Conservation (phyloP, 179 eudicot genomes). For the Dionaea muscipula region DNA sequence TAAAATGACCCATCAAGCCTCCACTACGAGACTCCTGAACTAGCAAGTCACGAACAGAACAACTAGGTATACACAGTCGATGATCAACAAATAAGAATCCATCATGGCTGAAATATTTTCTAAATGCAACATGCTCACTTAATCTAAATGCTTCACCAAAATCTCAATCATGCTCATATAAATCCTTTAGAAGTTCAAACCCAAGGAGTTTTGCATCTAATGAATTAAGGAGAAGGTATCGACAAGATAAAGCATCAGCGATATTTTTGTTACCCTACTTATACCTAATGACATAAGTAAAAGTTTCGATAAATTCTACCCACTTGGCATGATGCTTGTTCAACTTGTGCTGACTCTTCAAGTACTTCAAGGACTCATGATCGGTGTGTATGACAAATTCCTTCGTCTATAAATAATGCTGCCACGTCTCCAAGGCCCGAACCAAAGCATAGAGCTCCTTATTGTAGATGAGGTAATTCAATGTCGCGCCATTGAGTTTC, state of each 20-base stretch:
- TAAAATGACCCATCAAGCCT: not conserved
- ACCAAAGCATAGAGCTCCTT: constrained; percentile 6
- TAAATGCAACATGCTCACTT: not conserved
- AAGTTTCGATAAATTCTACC: no score
- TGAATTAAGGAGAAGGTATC: no score
- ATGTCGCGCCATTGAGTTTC: no score
- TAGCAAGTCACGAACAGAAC: not conserved
- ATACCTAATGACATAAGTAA: no score
- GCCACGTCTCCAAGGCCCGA: not conserved
- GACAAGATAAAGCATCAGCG: not conserved
- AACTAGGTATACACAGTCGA: not conserved
- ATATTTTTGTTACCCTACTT: constrained; percentile 1
- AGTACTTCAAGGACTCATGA: no score
- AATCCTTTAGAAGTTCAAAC: not conserved
- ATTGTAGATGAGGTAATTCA: no score
- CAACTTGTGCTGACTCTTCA: no score
- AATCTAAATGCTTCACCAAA: no score
- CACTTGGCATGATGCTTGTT: not conserved
- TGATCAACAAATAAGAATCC: constrained; percentile 6
- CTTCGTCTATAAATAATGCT: no score
- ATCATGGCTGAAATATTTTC: constrained; percentile 2
- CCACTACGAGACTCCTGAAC: no score
- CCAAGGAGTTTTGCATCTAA: not conserved
- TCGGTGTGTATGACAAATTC: no score
- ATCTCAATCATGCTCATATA: constrained; percentile 4